These are phyloP conservation scores for Tilletia setariae DNA, from an alignment of 1,284 basidiomycete genomes.

Conservation along the genomic window DNA sequence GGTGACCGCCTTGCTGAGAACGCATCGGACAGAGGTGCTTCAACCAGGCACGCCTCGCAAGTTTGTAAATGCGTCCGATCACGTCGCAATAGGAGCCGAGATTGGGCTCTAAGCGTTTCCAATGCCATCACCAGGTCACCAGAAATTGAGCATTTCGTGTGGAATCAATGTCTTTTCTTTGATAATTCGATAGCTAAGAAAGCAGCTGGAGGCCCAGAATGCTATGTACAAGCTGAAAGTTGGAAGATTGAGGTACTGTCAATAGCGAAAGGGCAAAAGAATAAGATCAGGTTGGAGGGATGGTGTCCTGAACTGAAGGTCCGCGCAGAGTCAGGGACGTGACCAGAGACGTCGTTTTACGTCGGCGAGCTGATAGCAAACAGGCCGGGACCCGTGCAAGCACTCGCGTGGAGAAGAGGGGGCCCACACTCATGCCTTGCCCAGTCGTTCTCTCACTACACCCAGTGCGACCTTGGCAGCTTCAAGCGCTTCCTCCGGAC, in stretches of 20 bases:
- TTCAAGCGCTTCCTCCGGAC: constrained; percentile 30
- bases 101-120: constrained; percentile 15
- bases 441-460: neutral
- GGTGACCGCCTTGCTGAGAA: constrained; percentile 66
- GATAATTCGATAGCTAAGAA: too few species aligned
- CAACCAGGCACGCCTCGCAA: constrained; percentile 73
- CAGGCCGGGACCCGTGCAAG: neutral
- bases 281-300: too few species aligned
- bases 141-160: neutral
- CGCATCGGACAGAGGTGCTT: constrained; percentile 66
- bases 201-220: too few species aligned
- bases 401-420: neutral
- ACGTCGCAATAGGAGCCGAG: constrained; percentile 67
- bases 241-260: too few species aligned
- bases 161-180: neutral
- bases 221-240: too few species aligned
- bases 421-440: neutral
- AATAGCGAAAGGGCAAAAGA: too few species aligned
- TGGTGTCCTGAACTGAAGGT: too few species aligned
- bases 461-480: constrained; percentile 26
- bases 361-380: neutral
- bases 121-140: too few species aligned
- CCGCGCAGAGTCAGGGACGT: too few species aligned
- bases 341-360: too few species aligned
- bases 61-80: constrained; percentile 79